Evolutionary conservation across 2,329 filamentous ascomycete species (phyloP).

Genomic region (Pyricularia grisea): DNA sequence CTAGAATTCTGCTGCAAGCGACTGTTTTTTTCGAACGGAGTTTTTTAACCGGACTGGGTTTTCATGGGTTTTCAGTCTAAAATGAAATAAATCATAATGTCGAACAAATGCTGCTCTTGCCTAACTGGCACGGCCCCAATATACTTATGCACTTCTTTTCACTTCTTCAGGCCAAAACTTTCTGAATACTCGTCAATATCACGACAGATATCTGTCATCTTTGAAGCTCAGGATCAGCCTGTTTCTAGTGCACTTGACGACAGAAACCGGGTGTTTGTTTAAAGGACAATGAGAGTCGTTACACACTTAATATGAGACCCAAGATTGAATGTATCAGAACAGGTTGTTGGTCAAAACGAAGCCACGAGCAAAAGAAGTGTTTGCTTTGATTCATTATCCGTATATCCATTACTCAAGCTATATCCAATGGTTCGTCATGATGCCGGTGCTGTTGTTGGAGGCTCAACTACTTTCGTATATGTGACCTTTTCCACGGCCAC

Average conservation of each 20-base stretch:
- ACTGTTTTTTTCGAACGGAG: not conserved
- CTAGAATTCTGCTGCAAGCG: not conserved
- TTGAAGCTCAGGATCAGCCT: not conserved
- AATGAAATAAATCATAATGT: no score
- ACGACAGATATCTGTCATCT: not conserved
- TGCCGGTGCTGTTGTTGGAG: slow-evolving; percentile 34
- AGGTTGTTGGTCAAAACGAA: not conserved
- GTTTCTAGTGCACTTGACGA: not conserved
- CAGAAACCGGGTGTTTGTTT: not conserved
- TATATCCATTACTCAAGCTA: not conserved
- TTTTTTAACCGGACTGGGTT: not conserved
- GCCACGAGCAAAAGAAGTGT: not conserved
- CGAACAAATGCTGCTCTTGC: no score
- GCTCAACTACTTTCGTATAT: slow-evolving; percentile 65
- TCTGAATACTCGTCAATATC: not conserved
- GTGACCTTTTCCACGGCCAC: slow-evolving; percentile 82
- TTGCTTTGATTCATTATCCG: not conserved
- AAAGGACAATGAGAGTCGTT: not conserved
- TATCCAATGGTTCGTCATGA: slow-evolving; percentile 23
- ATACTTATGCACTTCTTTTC: not conserved
- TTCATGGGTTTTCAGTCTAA: not conserved
- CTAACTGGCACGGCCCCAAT: no score
- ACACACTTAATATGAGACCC: not conserved
- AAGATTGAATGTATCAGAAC: not conserved
- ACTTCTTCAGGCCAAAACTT: not conserved